Percentiles rank a stretch among this genome's conserved stretches.
Conservation (phyloP, 1,284 basidiomycete genomes). For the Apiotrichum akiyoshidainum region DNA sequence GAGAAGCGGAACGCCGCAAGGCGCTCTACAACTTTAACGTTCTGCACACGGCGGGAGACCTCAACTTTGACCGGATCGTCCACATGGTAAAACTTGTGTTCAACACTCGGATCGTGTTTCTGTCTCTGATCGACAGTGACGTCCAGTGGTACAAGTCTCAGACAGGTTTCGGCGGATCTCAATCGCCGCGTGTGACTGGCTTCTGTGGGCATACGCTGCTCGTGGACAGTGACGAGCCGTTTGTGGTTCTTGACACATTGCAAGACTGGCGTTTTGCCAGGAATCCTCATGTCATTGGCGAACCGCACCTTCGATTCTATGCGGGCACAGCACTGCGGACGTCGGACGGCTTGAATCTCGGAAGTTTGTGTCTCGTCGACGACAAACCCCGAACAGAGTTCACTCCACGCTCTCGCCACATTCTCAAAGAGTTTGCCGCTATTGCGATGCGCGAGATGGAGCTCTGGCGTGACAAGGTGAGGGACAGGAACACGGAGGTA, state of each 20-base stretch:
- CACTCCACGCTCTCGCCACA: conserved; percentile 81
- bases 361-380: conserved; percentile 81
- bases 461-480: conserved; percentile 68
- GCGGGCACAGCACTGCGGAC: conserved; percentile 87
- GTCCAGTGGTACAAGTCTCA: conserved; percentile 85
- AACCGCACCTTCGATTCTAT: conserved; percentile 77
- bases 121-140: conserved; percentile 75
- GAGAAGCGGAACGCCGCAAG: conserved; percentile 72
- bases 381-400: conserved; percentile 80
- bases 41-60: conserved; percentile 74
- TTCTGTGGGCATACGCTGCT: conserved; percentile 18
- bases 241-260: conserved; percentile 73
- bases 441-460: conserved; percentile 94
- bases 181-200: conserved; percentile 9
- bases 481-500: background rate
- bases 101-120: conserved; percentile 74
- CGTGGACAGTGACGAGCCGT: conserved; percentile 75
- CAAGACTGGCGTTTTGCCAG: conserved; percentile 78
- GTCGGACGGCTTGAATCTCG: conserved; percentile 84
- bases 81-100: conserved; percentile 86
- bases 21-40: conserved; percentile 82
- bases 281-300: conserved; percentile 70
- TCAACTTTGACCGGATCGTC: conserved; percentile 90
- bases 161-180: conserved; percentile 59
- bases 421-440: conserved; percentile 87